These are phyloP conservation scores for Gilbertella persicaria DNA, from an alignment of 371 early-diverging fungal species.

Conservation along the genomic window DNA sequence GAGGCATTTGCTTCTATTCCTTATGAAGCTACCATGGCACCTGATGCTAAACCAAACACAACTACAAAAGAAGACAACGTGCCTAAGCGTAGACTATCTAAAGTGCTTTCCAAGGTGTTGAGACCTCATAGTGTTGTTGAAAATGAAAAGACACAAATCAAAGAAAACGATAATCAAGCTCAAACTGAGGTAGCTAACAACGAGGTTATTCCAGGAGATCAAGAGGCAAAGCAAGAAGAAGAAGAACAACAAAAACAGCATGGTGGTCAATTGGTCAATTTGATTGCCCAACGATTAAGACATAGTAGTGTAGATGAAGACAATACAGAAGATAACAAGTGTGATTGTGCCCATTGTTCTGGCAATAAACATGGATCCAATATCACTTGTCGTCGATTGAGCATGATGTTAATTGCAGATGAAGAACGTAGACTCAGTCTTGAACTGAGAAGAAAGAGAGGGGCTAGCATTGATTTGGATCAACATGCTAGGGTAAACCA, in stretches of 20 bases:
- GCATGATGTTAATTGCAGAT: constrained; percentile 21
- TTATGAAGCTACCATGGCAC: constrained; percentile 30
- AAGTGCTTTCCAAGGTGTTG: constrained; percentile 17
- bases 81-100: constrained; percentile 19
- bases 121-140: neutral
- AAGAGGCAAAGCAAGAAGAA: no score
- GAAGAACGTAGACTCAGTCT: constrained; percentile 32
- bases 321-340: constrained; percentile 6
- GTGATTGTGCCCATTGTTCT: constrained; percentile 27
- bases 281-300: constrained; percentile 44
- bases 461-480: constrained; percentile 30
- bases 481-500: constrained; percentile 4
- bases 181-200: neutral
- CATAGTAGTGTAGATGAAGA: constrained; percentile 21
- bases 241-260: constrained; percentile 10
- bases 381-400: constrained; percentile 30
- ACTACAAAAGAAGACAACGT: neutral
- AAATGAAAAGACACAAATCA: neutral
- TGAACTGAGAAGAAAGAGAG: constrained; percentile 35
- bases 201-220: neutral
- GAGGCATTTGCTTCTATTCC: constrained; percentile 41
- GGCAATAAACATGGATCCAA: constrained; percentile 8
- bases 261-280: constrained; percentile 30
- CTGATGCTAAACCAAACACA: neutral
- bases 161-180: neutral